Evolutionary conservation across 306 rosid species (phyloP), one percentile per base, ranked within the genome.

Genomic region (Medicago lupulina): DNA sequence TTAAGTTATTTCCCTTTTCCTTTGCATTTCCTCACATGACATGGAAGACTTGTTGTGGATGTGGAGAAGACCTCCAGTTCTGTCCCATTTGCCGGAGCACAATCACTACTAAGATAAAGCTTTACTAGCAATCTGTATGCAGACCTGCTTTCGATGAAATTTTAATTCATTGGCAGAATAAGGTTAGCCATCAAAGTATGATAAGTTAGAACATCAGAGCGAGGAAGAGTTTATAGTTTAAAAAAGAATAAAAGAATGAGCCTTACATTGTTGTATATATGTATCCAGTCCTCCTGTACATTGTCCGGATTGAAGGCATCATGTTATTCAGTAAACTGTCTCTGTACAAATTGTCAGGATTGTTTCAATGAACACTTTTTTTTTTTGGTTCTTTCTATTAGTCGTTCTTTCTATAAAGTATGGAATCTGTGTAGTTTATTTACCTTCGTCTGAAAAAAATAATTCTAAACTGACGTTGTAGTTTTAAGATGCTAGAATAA

Each of bases 1-100:
- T 71, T 46, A 55, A 50, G 15, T 19, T 34, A 18, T 34, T 68
- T 7, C 21, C 43, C 51, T 7, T 7, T 16, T n/a, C 15, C 38
- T 47, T 21, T 47, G 21, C 38, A 70, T 82, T 71, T 59, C 11
- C 82, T 58, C 21, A 44, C 49, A 55, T 76, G 63, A 44, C 49
- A 55, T 76, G 63, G 70, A 87, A 93, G 98, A 93, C 97, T 72
- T 93, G 98, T 73, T 88, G 90, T 11, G 88, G 82, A 17, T 89
- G 98, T 63, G 97, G 94, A 70, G 91, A 83, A 76, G 84, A 75
- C 78, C 96, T 91, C 0, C 66, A 88, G 74, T 23, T 59, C 31
- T 93, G 98, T 83, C 96, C 97, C 69, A 87, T 93, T 70, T 93
- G 97, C 88, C 86, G 96, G 71, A 79, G 88, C 81, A 47, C 72